Conservation (phyloP, 2,329 filamentous ascomycete species). For the Beauveria rudraprayagi region DNA sequence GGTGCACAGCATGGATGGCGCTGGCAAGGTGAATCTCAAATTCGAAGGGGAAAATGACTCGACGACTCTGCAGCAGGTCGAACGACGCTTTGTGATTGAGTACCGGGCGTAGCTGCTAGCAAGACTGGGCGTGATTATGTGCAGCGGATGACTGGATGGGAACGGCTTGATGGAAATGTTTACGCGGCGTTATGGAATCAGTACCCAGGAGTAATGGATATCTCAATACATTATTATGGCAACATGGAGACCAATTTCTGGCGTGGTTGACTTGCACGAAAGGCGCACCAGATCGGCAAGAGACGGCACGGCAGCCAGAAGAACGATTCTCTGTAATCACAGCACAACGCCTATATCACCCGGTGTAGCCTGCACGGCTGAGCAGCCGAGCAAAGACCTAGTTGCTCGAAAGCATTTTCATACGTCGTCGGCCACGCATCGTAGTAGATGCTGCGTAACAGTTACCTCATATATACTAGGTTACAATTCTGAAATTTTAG, state of each 20-base stretch:
- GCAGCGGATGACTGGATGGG: not conserved
- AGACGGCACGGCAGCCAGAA: no score
- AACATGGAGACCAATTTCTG: not conserved
- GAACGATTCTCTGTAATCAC: no score
- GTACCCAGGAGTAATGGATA: not conserved
- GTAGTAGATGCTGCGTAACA: no score
- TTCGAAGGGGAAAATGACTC: conserved; percentile 74
- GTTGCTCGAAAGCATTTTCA: no score
- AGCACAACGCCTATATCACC: no score
- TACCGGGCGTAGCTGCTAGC: conserved; percentile 38
- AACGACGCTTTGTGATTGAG: conserved; percentile 68
- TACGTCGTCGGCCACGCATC: no score
- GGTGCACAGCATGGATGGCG: conserved; percentile 59
- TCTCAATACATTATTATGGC: not conserved
- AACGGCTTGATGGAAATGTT: not conserved
- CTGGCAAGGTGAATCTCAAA: conserved; percentile 54
- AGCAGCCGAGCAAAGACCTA: no score
- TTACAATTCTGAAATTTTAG: no score
- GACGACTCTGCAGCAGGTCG: conserved; percentile 67
- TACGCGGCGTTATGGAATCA: not conserved
- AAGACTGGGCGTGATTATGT: not conserved
- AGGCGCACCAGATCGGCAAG: not conserved
- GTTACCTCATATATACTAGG: no score
- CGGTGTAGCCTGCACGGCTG: no score
- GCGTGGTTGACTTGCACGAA: not conserved